Evolutionary conservation across 192 early-diverging fungal genomes (phyloP).

Genomic region (Rhizoclosmatium globosum): DNA sequence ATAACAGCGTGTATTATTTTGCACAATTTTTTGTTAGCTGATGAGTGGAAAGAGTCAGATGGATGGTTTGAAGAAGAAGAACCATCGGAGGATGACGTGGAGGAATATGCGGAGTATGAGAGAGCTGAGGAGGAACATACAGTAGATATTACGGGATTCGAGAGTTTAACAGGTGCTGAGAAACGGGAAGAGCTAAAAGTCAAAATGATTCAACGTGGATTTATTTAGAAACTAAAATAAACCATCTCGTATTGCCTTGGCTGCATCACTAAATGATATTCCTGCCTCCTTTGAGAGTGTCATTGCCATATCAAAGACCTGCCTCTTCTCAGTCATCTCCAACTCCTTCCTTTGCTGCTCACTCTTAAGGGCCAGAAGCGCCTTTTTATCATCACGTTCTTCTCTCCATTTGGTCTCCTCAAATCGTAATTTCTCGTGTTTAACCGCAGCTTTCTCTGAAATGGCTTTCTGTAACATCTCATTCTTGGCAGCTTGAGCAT

Average conservation of each 20-base stretch:
- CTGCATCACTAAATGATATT: background rate
- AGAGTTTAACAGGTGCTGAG: too few relatives aligned
- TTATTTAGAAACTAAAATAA: background rate
- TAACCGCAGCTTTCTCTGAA: background rate
- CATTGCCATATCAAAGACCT: background rate
- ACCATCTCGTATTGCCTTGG: too few relatives aligned
- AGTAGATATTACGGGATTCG: too few relatives aligned
- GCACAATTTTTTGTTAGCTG: conserved; percentile 19
- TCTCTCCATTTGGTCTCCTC: background rate
- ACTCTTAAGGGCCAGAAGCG: background rate
- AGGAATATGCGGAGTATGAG: background rate
- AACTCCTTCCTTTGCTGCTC: background rate
- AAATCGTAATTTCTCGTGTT: background rate
- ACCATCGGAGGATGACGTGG: background rate
- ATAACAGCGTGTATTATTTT: conserved; percentile 9
- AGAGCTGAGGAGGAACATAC: background rate
- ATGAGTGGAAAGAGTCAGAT: background rate
- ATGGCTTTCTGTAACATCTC: background rate
- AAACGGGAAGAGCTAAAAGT: background rate
- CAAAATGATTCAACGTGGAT: background rate
- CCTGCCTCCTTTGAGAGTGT: background rate
- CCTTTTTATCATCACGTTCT: background rate
- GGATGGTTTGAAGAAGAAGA: conserved; percentile 4
- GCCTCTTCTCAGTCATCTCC: background rate
- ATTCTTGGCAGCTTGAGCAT: background rate